These are phyloP conservation scores for Trypanosoma boissoni DNA, from an alignment of 208 protist species.

Conservation along the genomic window DNA sequence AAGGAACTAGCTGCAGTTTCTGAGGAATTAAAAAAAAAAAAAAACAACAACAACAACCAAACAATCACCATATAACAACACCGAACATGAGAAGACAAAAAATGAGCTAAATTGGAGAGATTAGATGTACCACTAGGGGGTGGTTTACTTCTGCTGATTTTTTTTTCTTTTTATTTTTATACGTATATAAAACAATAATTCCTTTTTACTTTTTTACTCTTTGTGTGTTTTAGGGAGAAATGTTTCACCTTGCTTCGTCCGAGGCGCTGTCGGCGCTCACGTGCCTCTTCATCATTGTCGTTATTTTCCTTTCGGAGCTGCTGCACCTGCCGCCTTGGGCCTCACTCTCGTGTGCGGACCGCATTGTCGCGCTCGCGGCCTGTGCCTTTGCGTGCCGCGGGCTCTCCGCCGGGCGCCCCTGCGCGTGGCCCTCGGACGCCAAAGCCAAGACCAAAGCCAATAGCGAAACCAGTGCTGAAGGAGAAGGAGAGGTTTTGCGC, in stretches of 20 bases:
- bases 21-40: too few species aligned
- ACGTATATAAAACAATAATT: not conserved
- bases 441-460: too few species aligned
- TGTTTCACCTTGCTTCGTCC: conserved; percentile 66
- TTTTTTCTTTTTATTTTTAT: conserved; percentile 25
- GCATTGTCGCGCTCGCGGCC: conserved; percentile 22
- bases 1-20: too few species aligned
- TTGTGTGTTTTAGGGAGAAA: conserved; percentile 9
- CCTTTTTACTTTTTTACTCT: not conserved
- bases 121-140: too few species aligned
- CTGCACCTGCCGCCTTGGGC: conserved; percentile 9
- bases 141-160: conserved; percentile 26
- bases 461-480: too few species aligned
- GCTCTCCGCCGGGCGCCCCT: conserved; percentile 40
- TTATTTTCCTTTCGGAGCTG: conserved; percentile 9
- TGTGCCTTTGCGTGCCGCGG: conserved; percentile 44
- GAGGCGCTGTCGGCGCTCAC: conserved; percentile 41
- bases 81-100: too few species aligned
- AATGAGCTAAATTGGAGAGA: too few species aligned
- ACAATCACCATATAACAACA: too few species aligned
- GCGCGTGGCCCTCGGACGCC: conserved; percentile 60
- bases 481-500: conserved; percentile 48
- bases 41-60: too few species aligned
- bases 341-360: conserved; percentile 7
- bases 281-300: conserved; percentile 32